Percentiles rank a stretch among this genome's conserved stretches.
Conservation (phyloP, 768 basidiomycete genomes). For the Auricularia cornea region DNA sequence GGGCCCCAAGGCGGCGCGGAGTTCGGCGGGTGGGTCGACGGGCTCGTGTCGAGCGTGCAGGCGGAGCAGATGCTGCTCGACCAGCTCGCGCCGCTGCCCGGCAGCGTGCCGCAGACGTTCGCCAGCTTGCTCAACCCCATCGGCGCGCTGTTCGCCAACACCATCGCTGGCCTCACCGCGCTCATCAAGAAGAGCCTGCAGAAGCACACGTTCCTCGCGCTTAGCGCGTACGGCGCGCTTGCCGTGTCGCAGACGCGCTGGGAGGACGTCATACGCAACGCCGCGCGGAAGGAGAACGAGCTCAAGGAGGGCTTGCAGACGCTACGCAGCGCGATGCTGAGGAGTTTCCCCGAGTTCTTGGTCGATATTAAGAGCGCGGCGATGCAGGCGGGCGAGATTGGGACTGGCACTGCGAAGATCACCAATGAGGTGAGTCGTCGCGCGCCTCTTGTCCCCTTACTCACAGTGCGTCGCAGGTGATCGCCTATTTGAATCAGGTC, state of each 20-base stretch:
- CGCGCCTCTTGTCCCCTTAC: not conserved
- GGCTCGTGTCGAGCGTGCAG: slow-evolving; percentile 41
- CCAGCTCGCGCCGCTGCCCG: slow-evolving; percentile 55
- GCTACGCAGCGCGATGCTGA: slow-evolving; percentile 59
- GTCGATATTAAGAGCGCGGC: slow-evolving; percentile 67
- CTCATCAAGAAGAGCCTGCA: slow-evolving; percentile 72
- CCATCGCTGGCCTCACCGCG: slow-evolving; percentile 50
- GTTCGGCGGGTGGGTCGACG: slow-evolving; percentile 62
- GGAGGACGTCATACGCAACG: slow-evolving; percentile 12
- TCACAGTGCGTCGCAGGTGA: slow-evolving; percentile 36
- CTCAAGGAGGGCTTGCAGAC: slow-evolving; percentile 56
- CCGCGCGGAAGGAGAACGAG: slow-evolving; percentile 46
- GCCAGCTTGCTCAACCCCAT: slow-evolving; percentile 56
- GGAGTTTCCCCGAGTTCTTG: slow-evolving; percentile 79
- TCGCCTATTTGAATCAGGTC: slow-evolving; percentile 59
- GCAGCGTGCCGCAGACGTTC: slow-evolving; percentile 50
- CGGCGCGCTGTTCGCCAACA: slow-evolving; percentile 54
- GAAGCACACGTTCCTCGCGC: slow-evolving; percentile 71
- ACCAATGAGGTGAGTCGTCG: slow-evolving; percentile 30
- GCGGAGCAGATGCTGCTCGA: slow-evolving; percentile 59
- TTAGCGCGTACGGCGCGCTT: slow-evolving; percentile 58
- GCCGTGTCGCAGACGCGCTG: slow-evolving; percentile 50
- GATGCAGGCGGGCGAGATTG: slow-evolving; percentile 37
- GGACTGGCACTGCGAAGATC: slow-evolving; percentile 52
- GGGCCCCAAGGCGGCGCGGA: slow-evolving; percentile 59